Evolutionary conservation across 345 rosid species (phyloP).

Genomic region (Gossypium thurberi): DNA sequence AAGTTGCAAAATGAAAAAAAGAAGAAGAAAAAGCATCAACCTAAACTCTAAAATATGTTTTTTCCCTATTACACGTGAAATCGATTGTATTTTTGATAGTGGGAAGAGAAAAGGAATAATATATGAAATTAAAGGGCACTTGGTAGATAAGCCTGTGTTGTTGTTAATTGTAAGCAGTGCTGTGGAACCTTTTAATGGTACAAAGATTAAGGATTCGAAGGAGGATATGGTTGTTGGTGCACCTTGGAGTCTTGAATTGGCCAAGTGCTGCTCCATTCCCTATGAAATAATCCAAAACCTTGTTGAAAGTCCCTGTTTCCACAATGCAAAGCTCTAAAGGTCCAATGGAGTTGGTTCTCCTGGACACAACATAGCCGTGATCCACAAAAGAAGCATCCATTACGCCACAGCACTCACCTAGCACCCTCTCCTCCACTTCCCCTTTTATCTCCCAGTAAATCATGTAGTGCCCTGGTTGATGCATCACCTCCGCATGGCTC

Average conservation of each 20-base stretch:
- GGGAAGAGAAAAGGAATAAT: background rate
- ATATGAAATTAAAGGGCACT: background rate
- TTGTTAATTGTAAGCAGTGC: constrained; percentile 52
- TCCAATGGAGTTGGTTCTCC: constrained; percentile 70
- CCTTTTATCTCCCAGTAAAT: constrained; percentile 92
- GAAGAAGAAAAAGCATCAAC: background rate
- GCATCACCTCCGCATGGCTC: constrained; percentile 56
- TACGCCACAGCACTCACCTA: constrained; percentile 60
- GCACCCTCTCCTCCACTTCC: constrained; percentile 57
- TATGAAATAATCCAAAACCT: constrained; percentile 62
- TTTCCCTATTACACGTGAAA: background rate
- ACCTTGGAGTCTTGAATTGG: constrained; percentile 96
- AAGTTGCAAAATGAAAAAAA: no score
- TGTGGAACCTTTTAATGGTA: constrained; percentile 48
- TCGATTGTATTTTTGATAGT: background rate
- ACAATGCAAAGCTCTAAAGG: constrained; percentile 77
- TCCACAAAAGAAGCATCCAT: constrained; percentile 81
- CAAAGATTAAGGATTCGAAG: constrained; percentile 53
- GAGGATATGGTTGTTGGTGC: constrained; percentile 58
- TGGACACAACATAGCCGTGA: constrained; percentile 75
- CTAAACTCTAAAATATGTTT: background rate
- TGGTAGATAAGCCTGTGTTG: background rate
- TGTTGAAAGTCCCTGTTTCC: constrained; percentile 67
- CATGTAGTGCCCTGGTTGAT: constrained; percentile 73
- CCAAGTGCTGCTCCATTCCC: constrained; percentile 74